Evolutionary conservation across 2,329 filamentous ascomycete genomes (phyloP).

Genomic region (Tolypocladium tundrense): DNA sequence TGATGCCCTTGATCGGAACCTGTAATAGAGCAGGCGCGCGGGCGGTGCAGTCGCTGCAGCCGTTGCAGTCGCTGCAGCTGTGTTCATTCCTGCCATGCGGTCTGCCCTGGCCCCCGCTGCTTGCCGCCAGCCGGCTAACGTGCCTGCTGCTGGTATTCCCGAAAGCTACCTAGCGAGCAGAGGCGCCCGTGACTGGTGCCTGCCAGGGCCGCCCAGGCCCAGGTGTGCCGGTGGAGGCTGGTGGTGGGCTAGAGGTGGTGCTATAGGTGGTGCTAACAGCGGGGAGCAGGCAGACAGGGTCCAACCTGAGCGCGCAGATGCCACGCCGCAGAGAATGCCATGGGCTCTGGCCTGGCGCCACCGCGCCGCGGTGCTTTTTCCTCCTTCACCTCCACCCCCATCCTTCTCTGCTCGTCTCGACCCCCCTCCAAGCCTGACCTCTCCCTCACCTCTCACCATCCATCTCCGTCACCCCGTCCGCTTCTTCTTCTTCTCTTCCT

Average conservation of each 20-base stretch:
- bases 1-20: too few relatives aligned
- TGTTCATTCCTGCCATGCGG: too few relatives aligned
- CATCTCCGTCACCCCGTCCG: constrained; percentile 10
- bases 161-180: background rate
- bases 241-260: background rate
- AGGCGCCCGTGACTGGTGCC: background rate
- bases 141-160: background rate
- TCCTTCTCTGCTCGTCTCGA: constrained; percentile 5
- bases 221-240: background rate
- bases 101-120: too few relatives aligned
- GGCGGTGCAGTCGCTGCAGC: background rate
- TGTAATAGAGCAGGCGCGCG: background rate
- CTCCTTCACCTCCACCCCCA: constrained; percentile 13
- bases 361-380: constrained; percentile 3
- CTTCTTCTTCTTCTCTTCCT: constrained; percentile 8
- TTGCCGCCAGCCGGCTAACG: background rate
- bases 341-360: constrained; percentile 3
- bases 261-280: background rate
- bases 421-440: constrained; percentile 7
- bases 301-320: background rate
- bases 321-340: background rate
- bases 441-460: constrained; percentile 13
- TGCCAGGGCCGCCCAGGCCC: too few relatives aligned
- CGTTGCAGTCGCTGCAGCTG: background rate
- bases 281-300: background rate